Evolutionary conservation across 208 protist genomes (phyloP), one percentile per base, ranked within the genome.

Genomic region (Leishmania guyanensis): DNA sequence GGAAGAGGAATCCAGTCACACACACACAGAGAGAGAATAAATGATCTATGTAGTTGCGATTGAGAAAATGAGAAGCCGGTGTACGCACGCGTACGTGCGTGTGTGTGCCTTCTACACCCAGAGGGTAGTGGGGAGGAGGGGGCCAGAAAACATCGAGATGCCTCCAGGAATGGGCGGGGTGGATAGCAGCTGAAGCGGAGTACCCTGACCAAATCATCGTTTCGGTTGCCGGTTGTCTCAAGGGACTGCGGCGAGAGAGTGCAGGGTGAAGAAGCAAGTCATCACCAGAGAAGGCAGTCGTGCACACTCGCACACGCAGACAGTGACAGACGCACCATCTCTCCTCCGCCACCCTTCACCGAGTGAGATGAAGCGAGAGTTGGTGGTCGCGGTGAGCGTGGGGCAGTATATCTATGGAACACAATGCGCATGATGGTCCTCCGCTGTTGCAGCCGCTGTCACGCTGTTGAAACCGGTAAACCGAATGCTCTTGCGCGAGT

Each of bases 401-500:
- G 62, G 43, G 43, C 43, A 46, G 43, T 46, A 0, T 29, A 16
- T 39, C 62, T 68, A 39, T 39, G 62, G 29, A 1, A 3, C 68
- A 14, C 5, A 2, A 22, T 26, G 29, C 68, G 33, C 68, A 26
- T 29, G 5, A 12, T 29, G 39, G 33, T 46, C 43, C 68, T 48
- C 68, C 43, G 43, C 43, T 46, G 43, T 46, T 9, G 39, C 68
- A 5, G 20, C 68, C 20, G 39, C 0, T 29, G 68, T 16, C 20
- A 51, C 22, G 77, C 14, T 48, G 48, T 77, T 62, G 9, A 71
- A 46, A 22, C 20, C 53, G 54, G 48, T 65, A 29, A 68, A 68
- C 12, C 54, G 79, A 29, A 70, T 39, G 1, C 81, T 69, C n/a
- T 78, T 70, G 20, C 48, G 65, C 17, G 76, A 73, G 36, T 33